Percentiles rank a stretch among this genome's conserved stretches.
Evolutionary conservation across 495 filamentous ascomycete genomes (phyloP).

Genomic region (Aspergillus sparsus): DNA sequence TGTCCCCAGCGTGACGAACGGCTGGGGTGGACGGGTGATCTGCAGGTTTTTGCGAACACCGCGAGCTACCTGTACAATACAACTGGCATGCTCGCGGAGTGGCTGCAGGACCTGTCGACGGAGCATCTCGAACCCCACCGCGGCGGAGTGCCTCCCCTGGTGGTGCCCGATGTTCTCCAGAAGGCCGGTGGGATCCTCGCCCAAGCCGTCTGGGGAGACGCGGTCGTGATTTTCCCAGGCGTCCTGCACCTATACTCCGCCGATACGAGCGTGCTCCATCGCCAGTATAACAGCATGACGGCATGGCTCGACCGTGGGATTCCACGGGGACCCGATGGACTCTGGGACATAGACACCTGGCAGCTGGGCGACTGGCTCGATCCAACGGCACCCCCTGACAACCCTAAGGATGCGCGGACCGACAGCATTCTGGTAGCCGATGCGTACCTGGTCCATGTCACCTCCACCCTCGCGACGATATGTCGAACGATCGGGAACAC

Average conservation of each 20-base stretch:
- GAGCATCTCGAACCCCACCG: slow-evolving; percentile 36
- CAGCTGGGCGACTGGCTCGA: slow-evolving; percentile 61
- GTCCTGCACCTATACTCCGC: slow-evolving; percentile 43
- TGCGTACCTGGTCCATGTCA: slow-evolving; percentile 52
- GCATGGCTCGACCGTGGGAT: slow-evolving; percentile 50
- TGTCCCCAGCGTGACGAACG: slow-evolving; percentile 60
- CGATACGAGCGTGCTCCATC: slow-evolving; percentile 40
- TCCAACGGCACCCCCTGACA: slow-evolving; percentile 46
- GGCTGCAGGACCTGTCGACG: slow-evolving; percentile 47
- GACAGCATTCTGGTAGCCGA: slow-evolving; percentile 50
- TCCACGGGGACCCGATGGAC: slow-evolving; percentile 36
- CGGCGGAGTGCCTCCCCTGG: slow-evolving; percentile 22
- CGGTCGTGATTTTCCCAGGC: slow-evolving; percentile 46
- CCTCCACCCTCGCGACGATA: too few species aligned
- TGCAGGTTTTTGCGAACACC: slow-evolving; percentile 52
- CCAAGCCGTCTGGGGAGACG: slow-evolving; percentile 52
- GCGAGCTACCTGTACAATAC: slow-evolving; percentile 55
- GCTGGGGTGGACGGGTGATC: slow-evolving; percentile 60
- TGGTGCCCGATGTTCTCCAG: slow-evolving; percentile 42
- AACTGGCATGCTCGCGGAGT: slow-evolving; percentile 48
- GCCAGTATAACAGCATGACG: slow-evolving; percentile 45
- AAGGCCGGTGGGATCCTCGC: slow-evolving; percentile 24
- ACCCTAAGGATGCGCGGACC: slow-evolving; percentile 45
- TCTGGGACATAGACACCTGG: slow-evolving; percentile 42
- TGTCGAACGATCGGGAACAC: too few species aligned